Percentiles rank a stretch among this genome's conserved stretches.
phyloP scores from a whole-genome alignment of 2,329 filamentous ascomycete species.

The Fusarium cyanostomum region DNA sequence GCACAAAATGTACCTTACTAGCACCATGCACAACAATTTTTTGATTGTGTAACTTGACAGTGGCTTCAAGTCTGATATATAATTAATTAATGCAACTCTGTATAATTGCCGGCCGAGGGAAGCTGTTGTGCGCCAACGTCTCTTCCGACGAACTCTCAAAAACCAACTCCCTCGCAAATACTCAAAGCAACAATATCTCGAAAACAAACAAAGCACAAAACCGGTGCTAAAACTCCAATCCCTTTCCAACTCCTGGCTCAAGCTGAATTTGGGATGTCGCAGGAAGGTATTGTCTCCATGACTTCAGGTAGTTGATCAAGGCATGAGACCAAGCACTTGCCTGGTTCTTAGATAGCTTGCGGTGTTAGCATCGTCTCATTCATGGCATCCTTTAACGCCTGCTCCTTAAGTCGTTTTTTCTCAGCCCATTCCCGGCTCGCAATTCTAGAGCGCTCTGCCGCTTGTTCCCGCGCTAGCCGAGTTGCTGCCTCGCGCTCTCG shows the following conservation, averaged over 20 bases:
- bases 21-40: neutral
- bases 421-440: constrained; percentile 71
- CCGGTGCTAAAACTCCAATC: constrained; percentile 26
- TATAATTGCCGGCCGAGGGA: constrained; percentile 18
- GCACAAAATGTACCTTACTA: neutral
- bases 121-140: constrained; percentile 3
- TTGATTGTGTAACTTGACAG: neutral
- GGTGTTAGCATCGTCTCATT: constrained; percentile 8
- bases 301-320: neutral
- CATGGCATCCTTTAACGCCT: constrained; percentile 31
- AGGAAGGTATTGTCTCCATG: neutral
- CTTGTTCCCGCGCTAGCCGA: constrained; percentile 65
- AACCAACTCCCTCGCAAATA: constrained; percentile 19
- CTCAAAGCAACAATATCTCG: constrained; percentile 28
- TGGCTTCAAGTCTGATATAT: constrained; percentile 18
- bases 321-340: neutral
- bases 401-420: constrained; percentile 59
- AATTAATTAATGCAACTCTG: constrained; percentile 18
- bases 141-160: constrained; percentile 7
- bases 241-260: constrained; percentile 37
- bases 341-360: neutral
- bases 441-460: constrained; percentile 68
- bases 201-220: constrained; percentile 28
- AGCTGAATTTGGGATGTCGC: constrained; percentile 2
- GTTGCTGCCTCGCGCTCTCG: constrained; percentile 63